Conservation (phyloP, 139 green algal genomes). For the Chlamydomonas sp. region DNA sequence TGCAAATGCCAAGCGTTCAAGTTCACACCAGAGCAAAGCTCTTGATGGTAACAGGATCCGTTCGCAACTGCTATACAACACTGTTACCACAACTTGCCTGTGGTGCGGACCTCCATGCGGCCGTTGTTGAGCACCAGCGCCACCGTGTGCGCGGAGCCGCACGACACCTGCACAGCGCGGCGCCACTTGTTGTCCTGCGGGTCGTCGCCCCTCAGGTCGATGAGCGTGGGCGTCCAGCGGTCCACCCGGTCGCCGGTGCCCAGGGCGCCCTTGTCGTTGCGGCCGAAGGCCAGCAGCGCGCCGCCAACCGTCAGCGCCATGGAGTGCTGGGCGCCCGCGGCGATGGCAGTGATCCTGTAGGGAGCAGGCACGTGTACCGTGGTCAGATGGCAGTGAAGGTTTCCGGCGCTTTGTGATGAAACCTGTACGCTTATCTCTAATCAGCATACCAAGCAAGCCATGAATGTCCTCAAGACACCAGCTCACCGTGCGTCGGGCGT, state of each 20-base stretch:
- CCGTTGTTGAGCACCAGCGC: conserved; percentile 63
- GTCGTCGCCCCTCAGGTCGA: conserved; percentile 35
- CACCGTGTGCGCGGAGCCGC: conserved; percentile 67
- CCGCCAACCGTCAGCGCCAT: conserved; percentile 80
- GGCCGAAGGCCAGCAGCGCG: conserved; percentile 72
- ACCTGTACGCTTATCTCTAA: too few relatives aligned
- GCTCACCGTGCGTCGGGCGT: conserved; percentile 56
- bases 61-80: not conserved
- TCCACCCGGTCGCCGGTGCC: conserved; percentile 42
- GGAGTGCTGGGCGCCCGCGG: conserved; percentile 75
- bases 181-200: conserved; percentile 44
- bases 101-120: conserved; percentile 55
- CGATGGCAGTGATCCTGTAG: conserved; percentile 75
- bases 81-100: conserved; percentile 31
- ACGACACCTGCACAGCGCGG: conserved; percentile 72
- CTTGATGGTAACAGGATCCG: too few relatives aligned
- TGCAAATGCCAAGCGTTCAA: not conserved
- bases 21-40: too few relatives aligned
- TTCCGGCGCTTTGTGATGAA: too few relatives aligned
- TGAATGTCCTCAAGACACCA: too few relatives aligned
- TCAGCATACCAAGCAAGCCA: too few relatives aligned
- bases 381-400: too few relatives aligned
- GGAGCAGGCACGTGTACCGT: too few relatives aligned
- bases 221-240: conserved; percentile 36
- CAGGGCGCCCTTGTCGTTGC: conserved; percentile 66